These are phyloP conservation scores for Xylaria sp. DNA, from an alignment of 2,329 filamentous ascomycete genomes.

Conservation along the genomic window DNA sequence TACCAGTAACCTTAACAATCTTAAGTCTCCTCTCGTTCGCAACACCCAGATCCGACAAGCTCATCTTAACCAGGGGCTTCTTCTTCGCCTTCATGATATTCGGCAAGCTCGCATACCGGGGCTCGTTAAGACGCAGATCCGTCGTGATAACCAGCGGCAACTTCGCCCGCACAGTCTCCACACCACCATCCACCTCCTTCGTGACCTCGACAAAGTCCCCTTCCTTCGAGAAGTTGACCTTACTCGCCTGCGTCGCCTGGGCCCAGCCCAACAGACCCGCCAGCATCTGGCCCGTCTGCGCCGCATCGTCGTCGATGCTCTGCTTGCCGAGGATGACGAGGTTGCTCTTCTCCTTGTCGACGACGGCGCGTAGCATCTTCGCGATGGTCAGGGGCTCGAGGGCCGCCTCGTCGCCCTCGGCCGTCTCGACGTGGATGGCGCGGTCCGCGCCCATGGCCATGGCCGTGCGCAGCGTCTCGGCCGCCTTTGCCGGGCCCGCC, in stretches of 20 bases:
- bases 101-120: slow-evolving; percentile 87
- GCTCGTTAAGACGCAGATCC: slow-evolving; percentile 90
- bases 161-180: slow-evolving; percentile 80
- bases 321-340: slow-evolving; percentile 94
- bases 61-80: slow-evolving; percentile 95
- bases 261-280: slow-evolving; percentile 87
- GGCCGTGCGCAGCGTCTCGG: slow-evolving; percentile 85
- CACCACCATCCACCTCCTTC: slow-evolving; percentile 90
- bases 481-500: slow-evolving; percentile 80
- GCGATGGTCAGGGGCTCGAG: slow-evolving; percentile 89
- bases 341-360: slow-evolving; percentile 80
- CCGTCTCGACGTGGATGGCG: slow-evolving; percentile 76
- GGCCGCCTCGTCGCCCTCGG: slow-evolving; percentile 57
- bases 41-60: slow-evolving; percentile 72
- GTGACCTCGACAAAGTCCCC: slow-evolving; percentile 70
- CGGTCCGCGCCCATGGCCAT: slow-evolving; percentile 99
- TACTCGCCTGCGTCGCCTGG: slow-evolving; percentile 89
- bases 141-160: slow-evolving; percentile 93
- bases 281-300: slow-evolving; percentile 97
- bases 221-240: slow-evolving; percentile 65
- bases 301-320: slow-evolving; percentile 93
- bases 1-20: slow-evolving; percentile 81
- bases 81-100: slow-evolving; percentile 99
- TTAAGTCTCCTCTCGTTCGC: slow-evolving; percentile 72
- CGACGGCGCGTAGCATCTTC: slow-evolving; percentile 77